phyloP scores from a whole-genome alignment of 1,139 yeast genomes.

The Candida sp. region DNA sequence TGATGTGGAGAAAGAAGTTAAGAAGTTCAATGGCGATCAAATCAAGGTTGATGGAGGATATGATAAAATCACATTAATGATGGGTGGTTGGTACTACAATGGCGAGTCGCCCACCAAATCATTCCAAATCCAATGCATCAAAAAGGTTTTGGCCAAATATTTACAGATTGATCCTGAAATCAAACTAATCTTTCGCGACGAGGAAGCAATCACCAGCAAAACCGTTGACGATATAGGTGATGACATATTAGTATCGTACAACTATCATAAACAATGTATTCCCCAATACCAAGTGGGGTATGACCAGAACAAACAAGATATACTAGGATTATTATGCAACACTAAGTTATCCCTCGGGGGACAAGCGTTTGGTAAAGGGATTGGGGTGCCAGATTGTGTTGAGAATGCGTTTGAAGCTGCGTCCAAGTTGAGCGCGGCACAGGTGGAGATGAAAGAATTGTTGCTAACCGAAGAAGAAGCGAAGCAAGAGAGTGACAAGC shows the following conservation, averaged over 20 bases:
- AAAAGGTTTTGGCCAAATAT: constrained; percentile 46
- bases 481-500: neutral
- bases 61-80: constrained; percentile 81
- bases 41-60: constrained; percentile 15
- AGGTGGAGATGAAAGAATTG: constrained; percentile 1
- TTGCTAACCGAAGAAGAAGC: constrained; percentile 1
- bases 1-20: constrained; percentile 57
- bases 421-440: constrained; percentile 8
- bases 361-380: constrained; percentile 76
- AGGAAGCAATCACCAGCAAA: constrained; percentile 18
- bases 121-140: constrained; percentile 42
- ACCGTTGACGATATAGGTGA: constrained; percentile 17
- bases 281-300: constrained; percentile 86
- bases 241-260: constrained; percentile 29
- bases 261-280: constrained; percentile 53
- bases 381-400: constrained; percentile 90
- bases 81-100: constrained; percentile 71
- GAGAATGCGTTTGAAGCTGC: constrained; percentile 62
- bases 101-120: constrained; percentile 41
- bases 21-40: constrained; percentile 10
- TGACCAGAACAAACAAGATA: constrained; percentile 36
- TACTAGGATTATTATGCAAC: constrained; percentile 28
- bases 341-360: constrained; percentile 67
- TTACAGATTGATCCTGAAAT: constrained; percentile 41
- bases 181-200: constrained; percentile 26